Conservation (phyloP, 192 early-diverging fungal genomes). For the Physocladia obscura region DNA sequence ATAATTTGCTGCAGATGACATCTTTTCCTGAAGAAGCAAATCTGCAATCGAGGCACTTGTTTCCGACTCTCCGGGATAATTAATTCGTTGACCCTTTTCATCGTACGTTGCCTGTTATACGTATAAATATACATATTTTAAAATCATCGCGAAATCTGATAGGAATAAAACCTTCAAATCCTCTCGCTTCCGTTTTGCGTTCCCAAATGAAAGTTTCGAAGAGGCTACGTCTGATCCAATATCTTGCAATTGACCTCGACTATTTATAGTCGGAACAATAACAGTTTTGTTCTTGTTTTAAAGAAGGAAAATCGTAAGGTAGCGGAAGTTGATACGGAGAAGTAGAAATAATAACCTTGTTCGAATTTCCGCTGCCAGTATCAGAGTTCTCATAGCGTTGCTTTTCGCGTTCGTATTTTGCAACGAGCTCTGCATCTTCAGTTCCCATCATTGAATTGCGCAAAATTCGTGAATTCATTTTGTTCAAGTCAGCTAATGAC, state of each 20-base stretch:
- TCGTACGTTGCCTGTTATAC: constrained; percentile 49
- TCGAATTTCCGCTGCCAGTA: not conserved
- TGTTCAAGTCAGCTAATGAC: constrained; percentile 75
- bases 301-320: too few relatives aligned
- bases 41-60: constrained; percentile 58
- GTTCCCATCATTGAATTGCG: constrained; percentile 74
- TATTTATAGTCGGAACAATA: constrained; percentile 56
- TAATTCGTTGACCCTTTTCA: constrained; percentile 60
- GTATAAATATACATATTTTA: constrained; percentile 13
- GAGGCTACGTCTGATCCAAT: constrained; percentile 32
- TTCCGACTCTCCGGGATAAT: constrained; percentile 58
- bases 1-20: constrained; percentile 52
- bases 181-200: constrained; percentile 40
- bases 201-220: constrained; percentile 22
- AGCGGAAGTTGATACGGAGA: too few relatives aligned
- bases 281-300: constrained; percentile 26
- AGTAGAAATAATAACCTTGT: not conserved
- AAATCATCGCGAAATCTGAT: constrained; percentile 8
- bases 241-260: constrained; percentile 58
- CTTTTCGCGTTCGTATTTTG: constrained; percentile 68
- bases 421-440: constrained; percentile 62
- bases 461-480: constrained; percentile 74
- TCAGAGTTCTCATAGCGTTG: constrained; percentile 36
- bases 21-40: constrained; percentile 69
- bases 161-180: constrained; percentile 14